A percentile compares a stretch with the other conserved stretches of the same genome.
Conservation (phyloP, 108 stramenopile species). For the Cyclostephanos tholiformis region DNA sequence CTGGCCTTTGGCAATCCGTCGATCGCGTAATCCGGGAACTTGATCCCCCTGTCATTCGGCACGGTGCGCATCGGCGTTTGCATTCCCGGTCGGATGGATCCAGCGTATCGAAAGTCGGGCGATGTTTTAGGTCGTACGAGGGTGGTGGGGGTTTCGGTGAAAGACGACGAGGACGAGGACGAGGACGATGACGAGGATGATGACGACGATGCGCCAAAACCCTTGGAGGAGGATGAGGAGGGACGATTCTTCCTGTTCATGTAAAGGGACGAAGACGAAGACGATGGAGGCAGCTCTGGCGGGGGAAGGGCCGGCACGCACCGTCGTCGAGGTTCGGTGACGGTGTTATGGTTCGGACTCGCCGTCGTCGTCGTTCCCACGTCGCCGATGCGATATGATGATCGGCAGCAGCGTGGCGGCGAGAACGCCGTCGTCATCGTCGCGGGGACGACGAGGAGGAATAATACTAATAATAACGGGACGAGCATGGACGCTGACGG, state of each 20-base stretch:
- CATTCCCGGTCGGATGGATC: conserved; percentile 67
- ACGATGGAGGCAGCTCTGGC: background rate
- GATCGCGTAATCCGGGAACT: conserved; percentile 78
- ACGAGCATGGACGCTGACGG: background rate
- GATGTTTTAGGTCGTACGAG: conserved; percentile 28
- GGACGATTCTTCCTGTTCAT: conserved; percentile 43
- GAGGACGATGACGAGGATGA: no score
- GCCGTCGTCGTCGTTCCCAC: background rate
- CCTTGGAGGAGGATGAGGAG: conserved; percentile 11
- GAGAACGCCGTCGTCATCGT: background rate
- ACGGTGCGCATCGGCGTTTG: conserved; percentile 73
- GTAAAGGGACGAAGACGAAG: background rate
- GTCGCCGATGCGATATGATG: background rate
- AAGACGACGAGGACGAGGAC: background rate
- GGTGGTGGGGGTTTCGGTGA: background rate
- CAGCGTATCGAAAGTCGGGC: conserved; percentile 71
- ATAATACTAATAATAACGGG: background rate
- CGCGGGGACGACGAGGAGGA: background rate
- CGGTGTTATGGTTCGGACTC: no score
- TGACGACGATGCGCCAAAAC: conserved; percentile 5
- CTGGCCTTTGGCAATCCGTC: conserved; percentile 72
- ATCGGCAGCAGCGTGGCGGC: background rate
- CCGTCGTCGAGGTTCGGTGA: background rate
- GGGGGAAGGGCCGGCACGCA: background rate
- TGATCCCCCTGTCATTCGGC: conserved; percentile 46